phyloP scores from a whole-genome alignment of 768 basidiomycete species.

The Boletus rubescentipes region DNA sequence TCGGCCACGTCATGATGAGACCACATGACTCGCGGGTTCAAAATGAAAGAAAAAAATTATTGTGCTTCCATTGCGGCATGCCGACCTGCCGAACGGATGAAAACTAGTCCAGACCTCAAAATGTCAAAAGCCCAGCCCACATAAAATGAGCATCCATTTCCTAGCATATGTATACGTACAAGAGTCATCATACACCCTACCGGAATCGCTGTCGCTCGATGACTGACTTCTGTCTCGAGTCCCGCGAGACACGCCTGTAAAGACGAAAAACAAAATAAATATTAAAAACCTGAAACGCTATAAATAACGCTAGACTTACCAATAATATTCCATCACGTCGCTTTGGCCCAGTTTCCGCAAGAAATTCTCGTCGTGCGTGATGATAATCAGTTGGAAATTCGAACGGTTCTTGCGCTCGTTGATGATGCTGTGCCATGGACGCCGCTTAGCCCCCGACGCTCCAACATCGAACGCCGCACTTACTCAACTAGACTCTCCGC shows the following conservation, averaged over 20 bases:
- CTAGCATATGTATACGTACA: neutral
- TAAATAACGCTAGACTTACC: slow-evolving; percentile 44
- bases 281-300: neutral
- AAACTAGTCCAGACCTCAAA: slow-evolving; percentile 9
- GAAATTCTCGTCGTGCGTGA: slow-evolving; percentile 97
- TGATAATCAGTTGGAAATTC: slow-evolving; percentile 96
- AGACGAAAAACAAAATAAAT: neutral
- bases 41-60: neutral
- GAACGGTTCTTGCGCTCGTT: slow-evolving; percentile 85
- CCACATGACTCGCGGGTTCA: slow-evolving; percentile 7
- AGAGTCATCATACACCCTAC: slow-evolving; percentile 35
- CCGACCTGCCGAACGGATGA: slow-evolving; percentile 7
- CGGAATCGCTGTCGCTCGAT: slow-evolving; percentile 71
- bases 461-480: slow-evolving; percentile 32
- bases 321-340: slow-evolving; percentile 94
- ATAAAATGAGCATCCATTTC: neutral
- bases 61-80: slow-evolving; percentile 1
- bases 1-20: slow-evolving; percentile 9
- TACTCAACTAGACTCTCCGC: slow-evolving; percentile 91
- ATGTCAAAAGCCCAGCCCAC: slow-evolving; percentile 7
- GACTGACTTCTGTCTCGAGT: slow-evolving; percentile 72
- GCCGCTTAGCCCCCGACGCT: neutral
- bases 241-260: slow-evolving; percentile 76
- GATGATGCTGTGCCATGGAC: slow-evolving; percentile 67
- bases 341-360: slow-evolving; percentile 84